Evolutionary conservation across 2,329 filamentous ascomycete species (phyloP).

Genomic region (Akanthomyces uredinophilus): DNA sequence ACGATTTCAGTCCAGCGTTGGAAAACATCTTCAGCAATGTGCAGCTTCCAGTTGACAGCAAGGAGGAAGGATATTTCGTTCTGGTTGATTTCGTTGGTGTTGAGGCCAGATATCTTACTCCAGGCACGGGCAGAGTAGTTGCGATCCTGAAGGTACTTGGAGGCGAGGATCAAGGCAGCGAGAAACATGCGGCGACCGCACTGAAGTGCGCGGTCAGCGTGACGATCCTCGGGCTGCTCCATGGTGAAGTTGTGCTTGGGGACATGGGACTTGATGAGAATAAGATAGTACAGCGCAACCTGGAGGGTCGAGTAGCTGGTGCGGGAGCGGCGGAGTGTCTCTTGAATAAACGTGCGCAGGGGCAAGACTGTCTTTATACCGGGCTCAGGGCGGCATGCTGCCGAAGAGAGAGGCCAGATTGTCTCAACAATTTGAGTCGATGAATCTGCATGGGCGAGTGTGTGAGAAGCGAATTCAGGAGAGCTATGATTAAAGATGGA

Average conservation of each 20-base stretch:
- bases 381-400: constrained; percentile 67
- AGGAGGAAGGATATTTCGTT: constrained; percentile 91
- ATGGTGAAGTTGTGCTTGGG: constrained; percentile 79
- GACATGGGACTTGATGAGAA: constrained; percentile 87
- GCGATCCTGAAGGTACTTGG: constrained; percentile 95
- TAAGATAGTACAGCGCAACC: constrained; percentile 92
- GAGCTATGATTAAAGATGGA: constrained; percentile 11
- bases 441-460: constrained; percentile 62
- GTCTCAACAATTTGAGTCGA: constrained; percentile 95
- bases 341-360: constrained; percentile 92
- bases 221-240: constrained; percentile 71
- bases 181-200: constrained; percentile 98
- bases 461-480: constrained; percentile 25
- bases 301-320: constrained; percentile 97
- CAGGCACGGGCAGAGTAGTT: constrained; percentile 97
- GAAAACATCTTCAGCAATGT: constrained; percentile 84
- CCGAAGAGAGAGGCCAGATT: constrained; percentile 90
- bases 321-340: constrained; percentile 88
- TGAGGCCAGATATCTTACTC: constrained; percentile 98
- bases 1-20: constrained; percentile 93
- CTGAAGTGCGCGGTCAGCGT: constrained; percentile 74
- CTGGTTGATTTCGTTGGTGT: constrained; percentile 88
- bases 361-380: constrained; percentile 76
- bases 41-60: constrained; percentile 89
- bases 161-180: constrained; percentile 87